phyloP scores from a whole-genome alignment of 1,284 basidiomycete genomes.

The Bondarzewia mesenterica region DNA sequence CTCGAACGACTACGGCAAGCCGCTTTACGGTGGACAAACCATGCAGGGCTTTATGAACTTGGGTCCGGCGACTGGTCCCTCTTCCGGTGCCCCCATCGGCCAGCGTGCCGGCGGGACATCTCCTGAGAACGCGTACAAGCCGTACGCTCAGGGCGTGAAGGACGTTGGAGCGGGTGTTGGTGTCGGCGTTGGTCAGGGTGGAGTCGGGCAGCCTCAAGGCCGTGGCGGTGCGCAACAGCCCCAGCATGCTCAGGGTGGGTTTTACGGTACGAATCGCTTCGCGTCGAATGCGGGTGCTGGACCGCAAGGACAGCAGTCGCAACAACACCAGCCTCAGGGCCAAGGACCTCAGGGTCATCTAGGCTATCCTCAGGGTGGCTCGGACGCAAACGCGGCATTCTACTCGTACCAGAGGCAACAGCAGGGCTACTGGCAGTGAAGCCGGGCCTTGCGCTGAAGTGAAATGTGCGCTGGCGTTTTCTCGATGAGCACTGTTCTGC shows the following conservation, averaged over 20 bases:
- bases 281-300: constrained; percentile 35
- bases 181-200: constrained; percentile 33
- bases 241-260: constrained; percentile 37
- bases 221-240: constrained; percentile 39
- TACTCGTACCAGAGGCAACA: constrained; percentile 52
- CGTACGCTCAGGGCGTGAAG: constrained; percentile 49
- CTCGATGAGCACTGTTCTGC: neutral
- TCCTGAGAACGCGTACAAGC: constrained; percentile 68
- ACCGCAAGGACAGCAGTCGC: constrained; percentile 35
- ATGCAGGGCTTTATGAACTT: constrained; percentile 66
- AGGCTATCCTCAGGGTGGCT: constrained; percentile 55
- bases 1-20: constrained; percentile 58
- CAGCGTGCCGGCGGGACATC: constrained; percentile 42
- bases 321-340: constrained; percentile 29
- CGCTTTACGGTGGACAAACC: constrained; percentile 52
- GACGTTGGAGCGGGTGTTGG: constrained; percentile 47
- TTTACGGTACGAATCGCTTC: constrained; percentile 58
- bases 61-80: constrained; percentile 33
- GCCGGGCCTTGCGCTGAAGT: no score
- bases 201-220: constrained; percentile 26
- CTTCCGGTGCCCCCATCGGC: constrained; percentile 37
- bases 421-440: constrained; percentile 68
- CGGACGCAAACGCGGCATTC: constrained; percentile 42
- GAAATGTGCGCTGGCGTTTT: neutral
- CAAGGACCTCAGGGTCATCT: constrained; percentile 58